Evolutionary conservation across 208 protist species (phyloP).

Genomic region (Novymonas esmeraldas): DNA sequence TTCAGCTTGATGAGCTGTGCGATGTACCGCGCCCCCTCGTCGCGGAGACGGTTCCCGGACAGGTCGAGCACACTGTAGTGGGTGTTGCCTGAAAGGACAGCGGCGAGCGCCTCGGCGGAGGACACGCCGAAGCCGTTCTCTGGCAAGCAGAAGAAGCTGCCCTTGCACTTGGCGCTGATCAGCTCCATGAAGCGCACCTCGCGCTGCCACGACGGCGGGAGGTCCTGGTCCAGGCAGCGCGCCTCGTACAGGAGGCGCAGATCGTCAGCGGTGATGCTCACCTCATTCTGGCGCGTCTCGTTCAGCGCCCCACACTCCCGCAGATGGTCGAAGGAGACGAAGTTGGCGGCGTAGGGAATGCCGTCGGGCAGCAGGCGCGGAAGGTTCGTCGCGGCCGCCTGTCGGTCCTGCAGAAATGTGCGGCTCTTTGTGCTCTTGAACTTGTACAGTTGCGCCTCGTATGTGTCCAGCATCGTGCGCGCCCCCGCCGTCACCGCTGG

Average conservation of each 20-base stretch:
- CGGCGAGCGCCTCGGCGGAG: conserved; percentile 76
- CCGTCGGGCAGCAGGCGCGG: conserved; percentile 83
- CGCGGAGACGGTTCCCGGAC: conserved; percentile 88
- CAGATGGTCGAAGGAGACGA: conserved; percentile 86
- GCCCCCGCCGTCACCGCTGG: background rate
- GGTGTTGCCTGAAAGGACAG: conserved; percentile 79
- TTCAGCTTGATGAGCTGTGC: conserved; percentile 80
- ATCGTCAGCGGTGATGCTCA: conserved; percentile 76
- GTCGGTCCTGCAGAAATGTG: conserved; percentile 73
- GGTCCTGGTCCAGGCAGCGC: conserved; percentile 86
- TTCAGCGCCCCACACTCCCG: conserved; percentile 57
- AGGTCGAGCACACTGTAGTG: conserved; percentile 92
- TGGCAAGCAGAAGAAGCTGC: conserved; percentile 85
- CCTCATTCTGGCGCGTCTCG: conserved; percentile 50
- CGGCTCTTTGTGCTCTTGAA: conserved; percentile 66
- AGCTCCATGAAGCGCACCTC: conserved; percentile 94
- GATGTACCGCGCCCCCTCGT: conserved; percentile 84
- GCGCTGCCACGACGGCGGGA: conserved; percentile 85
- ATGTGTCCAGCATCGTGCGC: conserved; percentile 8
- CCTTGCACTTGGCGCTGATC: conserved; percentile 86
- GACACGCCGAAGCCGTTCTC: conserved; percentile 86
- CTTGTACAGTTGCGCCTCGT: conserved; percentile 59
- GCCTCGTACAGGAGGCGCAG: conserved; percentile 84
- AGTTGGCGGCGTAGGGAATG: conserved; percentile 86
- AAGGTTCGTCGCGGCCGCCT: conserved; percentile 40